Evolutionary conservation across 2,329 filamentous ascomycete species (phyloP).

Genomic region (Fusarium torreyae): DNA sequence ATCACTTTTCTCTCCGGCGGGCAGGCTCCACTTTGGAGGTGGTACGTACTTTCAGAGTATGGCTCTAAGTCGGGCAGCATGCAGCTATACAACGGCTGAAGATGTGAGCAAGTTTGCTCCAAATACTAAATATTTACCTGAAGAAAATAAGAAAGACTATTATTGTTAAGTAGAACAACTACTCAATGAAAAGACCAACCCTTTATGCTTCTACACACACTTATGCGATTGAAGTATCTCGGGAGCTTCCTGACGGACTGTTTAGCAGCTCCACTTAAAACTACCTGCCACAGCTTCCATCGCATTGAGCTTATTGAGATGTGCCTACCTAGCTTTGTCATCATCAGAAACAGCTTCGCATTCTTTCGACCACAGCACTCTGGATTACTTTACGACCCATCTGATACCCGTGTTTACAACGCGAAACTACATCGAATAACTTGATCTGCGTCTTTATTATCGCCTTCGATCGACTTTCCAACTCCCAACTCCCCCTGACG

Average conservation of each 20-base stretch:
- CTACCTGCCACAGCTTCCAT: conserved; percentile 14
- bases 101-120: too few relatives aligned
- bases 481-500: conserved; percentile 22
- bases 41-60: conserved; percentile 33
- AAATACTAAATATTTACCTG: too few relatives aligned
- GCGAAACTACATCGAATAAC: background rate
- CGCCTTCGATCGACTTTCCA: conserved; percentile 6
- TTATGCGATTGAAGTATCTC: too few relatives aligned
- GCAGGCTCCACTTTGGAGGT: conserved; percentile 29
- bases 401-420: background rate
- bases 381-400: background rate
- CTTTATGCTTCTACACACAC: too few relatives aligned
- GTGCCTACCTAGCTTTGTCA: conserved; percentile 34
- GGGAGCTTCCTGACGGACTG: too few relatives aligned
- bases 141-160: too few relatives aligned
- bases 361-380: conserved; percentile 4
- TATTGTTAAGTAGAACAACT: too few relatives aligned
- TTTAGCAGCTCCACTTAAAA: conserved; percentile 29
- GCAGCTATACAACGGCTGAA: too few relatives aligned
- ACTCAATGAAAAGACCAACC: too few relatives aligned
- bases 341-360: conserved; percentile 37
- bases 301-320: conserved; percentile 23
- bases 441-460: background rate
- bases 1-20: conserved; percentile 41
- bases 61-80: background rate